Percentiles rank a stretch among this genome's conserved stretches.
Conservation (phyloP, 495 filamentous ascomycete genomes). For the Polyplosphaeria fusca region DNA sequence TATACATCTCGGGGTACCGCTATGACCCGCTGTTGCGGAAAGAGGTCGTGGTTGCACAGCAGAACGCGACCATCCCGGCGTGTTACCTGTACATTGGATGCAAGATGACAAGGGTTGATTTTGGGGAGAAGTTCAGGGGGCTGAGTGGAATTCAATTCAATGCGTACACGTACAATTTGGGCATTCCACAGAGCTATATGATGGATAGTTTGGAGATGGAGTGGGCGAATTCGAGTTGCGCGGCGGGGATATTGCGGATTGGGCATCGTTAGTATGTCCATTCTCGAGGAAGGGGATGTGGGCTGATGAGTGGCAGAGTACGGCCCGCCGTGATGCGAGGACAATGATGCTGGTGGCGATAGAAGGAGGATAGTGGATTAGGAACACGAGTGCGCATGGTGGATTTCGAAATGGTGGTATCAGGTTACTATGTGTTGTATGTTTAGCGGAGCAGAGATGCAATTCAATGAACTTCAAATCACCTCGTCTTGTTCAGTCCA, state of each 20-base stretch:
- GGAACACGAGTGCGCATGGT: too few relatives aligned
- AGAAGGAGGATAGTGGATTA: too few relatives aligned
- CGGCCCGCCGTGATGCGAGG: too few relatives aligned
- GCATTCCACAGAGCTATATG: conserved; percentile 40
- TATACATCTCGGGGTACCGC: conserved; percentile 43
- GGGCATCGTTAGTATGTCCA: conserved; percentile 28
- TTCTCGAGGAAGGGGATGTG: too few relatives aligned
- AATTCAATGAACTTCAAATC: too few relatives aligned
- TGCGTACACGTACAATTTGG: conserved; percentile 35
- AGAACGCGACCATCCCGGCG: conserved; percentile 39
- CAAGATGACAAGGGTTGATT: conserved; percentile 38
- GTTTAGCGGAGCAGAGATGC: too few relatives aligned
- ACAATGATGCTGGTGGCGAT: too few relatives aligned
- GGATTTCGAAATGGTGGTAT: too few relatives aligned
- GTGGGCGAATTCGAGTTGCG: conserved; percentile 49
- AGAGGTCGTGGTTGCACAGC: conserved; percentile 33
- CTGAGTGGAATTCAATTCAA: conserved; percentile 46
- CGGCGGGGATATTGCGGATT: conserved; percentile 39
- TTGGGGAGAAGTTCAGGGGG: conserved; percentile 37
- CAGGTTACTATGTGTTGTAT: too few relatives aligned
- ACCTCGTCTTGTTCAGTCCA: too few relatives aligned
- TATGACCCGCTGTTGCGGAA: conserved; percentile 27
- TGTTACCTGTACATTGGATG: conserved; percentile 40
- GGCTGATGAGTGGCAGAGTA: too few relatives aligned
- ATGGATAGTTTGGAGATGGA: conserved; percentile 44